A percentile compares a stretch with the other conserved stretches of the same genome.
Evolutionary conservation across 352 stramenopile species (phyloP).

Genomic region (Globisporangium iwayamae): DNA sequence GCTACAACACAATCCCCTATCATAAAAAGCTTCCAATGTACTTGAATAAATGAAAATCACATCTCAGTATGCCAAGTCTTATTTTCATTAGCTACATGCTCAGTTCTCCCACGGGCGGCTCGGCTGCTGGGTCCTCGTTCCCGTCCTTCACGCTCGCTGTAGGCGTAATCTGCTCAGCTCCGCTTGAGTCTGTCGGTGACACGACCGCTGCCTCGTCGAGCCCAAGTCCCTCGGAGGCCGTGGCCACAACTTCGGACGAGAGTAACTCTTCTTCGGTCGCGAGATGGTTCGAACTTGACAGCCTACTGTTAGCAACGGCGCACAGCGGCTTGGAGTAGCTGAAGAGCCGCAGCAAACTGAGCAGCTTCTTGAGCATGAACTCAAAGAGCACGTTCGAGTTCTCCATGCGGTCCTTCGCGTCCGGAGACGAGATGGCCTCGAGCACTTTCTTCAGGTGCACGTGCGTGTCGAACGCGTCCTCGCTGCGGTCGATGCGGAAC

Average conservation of each 20-base stretch:
- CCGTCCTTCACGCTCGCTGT: neutral
- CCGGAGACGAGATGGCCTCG: constrained; percentile 57
- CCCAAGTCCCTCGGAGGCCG: neutral
- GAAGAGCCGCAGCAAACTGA: constrained; percentile 64
- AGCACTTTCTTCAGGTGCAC: constrained; percentile 64
- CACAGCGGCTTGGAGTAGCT: constrained; percentile 62
- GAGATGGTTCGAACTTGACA: neutral
- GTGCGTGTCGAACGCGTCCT: constrained; percentile 62
- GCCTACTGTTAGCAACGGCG: neutral
- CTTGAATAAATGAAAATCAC: neutral
- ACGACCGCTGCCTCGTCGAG: neutral
- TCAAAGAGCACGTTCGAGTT: constrained; percentile 84
- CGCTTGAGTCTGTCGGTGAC: neutral
- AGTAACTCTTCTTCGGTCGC: constrained; percentile 1
- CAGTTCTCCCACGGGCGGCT: neutral
- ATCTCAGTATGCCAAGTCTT: neutral
- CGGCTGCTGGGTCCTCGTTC: neutral
- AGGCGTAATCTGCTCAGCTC: neutral
- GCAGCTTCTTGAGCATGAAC: constrained; percentile 64
- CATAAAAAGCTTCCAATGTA: constrained; percentile 2
- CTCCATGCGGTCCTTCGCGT: constrained; percentile 70
- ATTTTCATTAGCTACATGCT: neutral
- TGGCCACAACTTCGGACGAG: neutral
- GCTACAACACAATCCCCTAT: no score
- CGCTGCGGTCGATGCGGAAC: constrained; percentile 61